These are phyloP conservation scores for Fistulifera pelliculosa DNA, from an alignment of 108 stramenopile species.

Conservation along the genomic window DNA sequence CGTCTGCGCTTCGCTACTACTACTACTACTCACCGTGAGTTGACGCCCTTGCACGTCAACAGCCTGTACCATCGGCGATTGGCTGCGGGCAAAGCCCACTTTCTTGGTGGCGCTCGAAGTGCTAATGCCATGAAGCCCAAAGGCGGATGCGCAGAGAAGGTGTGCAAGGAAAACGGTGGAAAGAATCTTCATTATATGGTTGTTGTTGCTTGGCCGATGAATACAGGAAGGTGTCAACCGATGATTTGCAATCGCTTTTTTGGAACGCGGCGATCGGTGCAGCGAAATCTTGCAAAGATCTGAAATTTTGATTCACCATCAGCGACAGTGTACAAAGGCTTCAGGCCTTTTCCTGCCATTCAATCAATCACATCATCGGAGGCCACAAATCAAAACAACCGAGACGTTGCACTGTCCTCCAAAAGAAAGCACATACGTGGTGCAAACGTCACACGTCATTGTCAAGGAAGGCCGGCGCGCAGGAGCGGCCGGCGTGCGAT, in stretches of 20 bases:
- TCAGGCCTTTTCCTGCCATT: slow-evolving; percentile 4
- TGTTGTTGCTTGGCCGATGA: slow-evolving; percentile 10
- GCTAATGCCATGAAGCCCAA: slow-evolving; percentile 40
- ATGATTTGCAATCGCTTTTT: slow-evolving; percentile 1
- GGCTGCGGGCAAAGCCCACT: background rate
- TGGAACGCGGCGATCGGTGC: background rate
- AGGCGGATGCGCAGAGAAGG: slow-evolving; percentile 58
- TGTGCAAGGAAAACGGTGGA: slow-evolving; percentile 38
- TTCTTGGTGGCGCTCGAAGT: slow-evolving; percentile 17
- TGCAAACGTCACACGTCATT: too few relatives aligned
- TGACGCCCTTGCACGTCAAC: slow-evolving; percentile 42
- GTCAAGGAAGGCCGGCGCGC: too few relatives aligned
- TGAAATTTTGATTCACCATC: background rate
- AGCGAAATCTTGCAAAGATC: background rate
- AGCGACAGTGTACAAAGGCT: background rate
- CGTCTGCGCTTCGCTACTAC: too few relatives aligned
- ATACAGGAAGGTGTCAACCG: background rate
- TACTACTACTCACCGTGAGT: slow-evolving; percentile 3
- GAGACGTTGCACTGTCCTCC: too few relatives aligned
- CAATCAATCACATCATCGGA: too few relatives aligned
- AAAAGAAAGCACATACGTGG: too few relatives aligned
- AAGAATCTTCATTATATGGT: slow-evolving; percentile 72
- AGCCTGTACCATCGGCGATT: slow-evolving; percentile 32
- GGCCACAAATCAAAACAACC: too few relatives aligned
- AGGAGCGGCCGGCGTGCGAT: too few relatives aligned